Percentiles rank a stretch among this genome's conserved stretches.
These are phyloP conservation scores for Rhododendron griersonianum DNA, from an alignment of 148 eudicot species.

Conservation along the genomic window DNA sequence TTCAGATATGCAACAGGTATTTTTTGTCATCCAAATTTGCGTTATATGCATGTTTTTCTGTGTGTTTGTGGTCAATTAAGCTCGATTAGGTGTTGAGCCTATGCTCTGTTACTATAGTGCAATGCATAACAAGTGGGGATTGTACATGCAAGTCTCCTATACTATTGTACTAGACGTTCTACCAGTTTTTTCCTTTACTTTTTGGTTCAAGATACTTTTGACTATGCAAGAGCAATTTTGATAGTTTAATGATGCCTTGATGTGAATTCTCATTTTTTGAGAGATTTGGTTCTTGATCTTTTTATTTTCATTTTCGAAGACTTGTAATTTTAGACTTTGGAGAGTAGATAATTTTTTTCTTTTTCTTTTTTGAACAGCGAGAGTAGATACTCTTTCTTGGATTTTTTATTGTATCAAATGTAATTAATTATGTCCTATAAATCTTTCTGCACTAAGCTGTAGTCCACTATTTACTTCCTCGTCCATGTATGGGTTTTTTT, in stretches of 20 bases:
- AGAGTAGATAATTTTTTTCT: background rate
- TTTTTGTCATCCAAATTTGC: background rate
- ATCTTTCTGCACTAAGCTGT: background rate
- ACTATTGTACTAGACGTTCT: background rate
- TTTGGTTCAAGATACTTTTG: background rate
- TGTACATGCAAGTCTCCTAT: background rate
- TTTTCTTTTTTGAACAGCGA: background rate
- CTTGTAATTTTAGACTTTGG: background rate
- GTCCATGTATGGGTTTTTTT: background rate
- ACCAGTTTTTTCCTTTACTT: background rate
- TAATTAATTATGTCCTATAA: background rate
- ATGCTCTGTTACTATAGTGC: background rate
- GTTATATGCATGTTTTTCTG: background rate
- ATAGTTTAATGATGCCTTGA: background rate
- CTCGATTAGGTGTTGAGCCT: background rate
- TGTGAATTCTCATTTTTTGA: background rate
- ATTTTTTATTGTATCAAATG: background rate
- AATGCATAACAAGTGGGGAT: background rate
- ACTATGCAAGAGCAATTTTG: background rate
- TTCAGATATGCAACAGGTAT: conserved; percentile 78
- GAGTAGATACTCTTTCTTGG: background rate
- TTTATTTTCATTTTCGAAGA: background rate
- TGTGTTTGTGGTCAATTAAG: background rate
- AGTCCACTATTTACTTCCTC: background rate
- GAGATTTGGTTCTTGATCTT: background rate